Evolutionary conservation across 768 basidiomycete genomes (phyloP).

Genomic region (Boletus rex-veris): DNA sequence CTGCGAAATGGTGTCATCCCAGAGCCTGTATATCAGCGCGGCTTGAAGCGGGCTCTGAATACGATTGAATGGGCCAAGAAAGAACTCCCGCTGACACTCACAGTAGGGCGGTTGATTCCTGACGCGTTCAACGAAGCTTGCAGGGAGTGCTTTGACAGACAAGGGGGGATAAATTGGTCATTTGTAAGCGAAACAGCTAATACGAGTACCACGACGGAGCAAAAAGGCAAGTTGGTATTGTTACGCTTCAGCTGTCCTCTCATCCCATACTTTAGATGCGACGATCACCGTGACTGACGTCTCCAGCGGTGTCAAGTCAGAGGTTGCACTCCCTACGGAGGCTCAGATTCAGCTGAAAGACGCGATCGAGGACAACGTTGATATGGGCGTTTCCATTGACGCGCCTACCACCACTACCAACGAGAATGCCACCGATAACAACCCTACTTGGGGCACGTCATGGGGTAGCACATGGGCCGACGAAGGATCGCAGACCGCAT

Average conservation of each 20-base stretch:
- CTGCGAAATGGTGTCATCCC: slow-evolving; percentile 52
- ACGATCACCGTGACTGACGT: slow-evolving; percentile 16
- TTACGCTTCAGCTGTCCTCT: slow-evolving; percentile 2
- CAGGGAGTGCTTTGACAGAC: slow-evolving; percentile 46
- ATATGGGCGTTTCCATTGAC: slow-evolving; percentile 15
- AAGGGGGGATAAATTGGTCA: slow-evolving; percentile 39
- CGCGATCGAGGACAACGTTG: slow-evolving; percentile 26
- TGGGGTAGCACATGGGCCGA: slow-evolving; percentile 17
- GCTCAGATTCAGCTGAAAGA: slow-evolving; percentile 25
- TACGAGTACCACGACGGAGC: neutral
- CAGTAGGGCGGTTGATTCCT: slow-evolving; percentile 38
- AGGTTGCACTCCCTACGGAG: slow-evolving; percentile 24
- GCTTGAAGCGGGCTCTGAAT: slow-evolving; percentile 44
- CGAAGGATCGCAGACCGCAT: slow-evolving; percentile 1
- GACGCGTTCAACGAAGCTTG: slow-evolving; percentile 50
- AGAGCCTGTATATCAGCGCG: slow-evolving; percentile 44
- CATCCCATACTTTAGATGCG: slow-evolving; percentile 8
- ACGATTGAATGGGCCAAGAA: slow-evolving; percentile 38
- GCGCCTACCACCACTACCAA: neutral
- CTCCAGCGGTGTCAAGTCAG: slow-evolving; percentile 10
- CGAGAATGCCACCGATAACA: neutral
- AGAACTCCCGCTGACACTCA: slow-evolving; percentile 43
- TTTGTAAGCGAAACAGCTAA: slow-evolving; percentile 1
- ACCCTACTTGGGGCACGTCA: neutral
- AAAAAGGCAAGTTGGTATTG: slow-evolving; percentile 4